Evolutionary conservation across 306 rosid species (phyloP).

Genomic region (Cucurbita ficifolia): DNA sequence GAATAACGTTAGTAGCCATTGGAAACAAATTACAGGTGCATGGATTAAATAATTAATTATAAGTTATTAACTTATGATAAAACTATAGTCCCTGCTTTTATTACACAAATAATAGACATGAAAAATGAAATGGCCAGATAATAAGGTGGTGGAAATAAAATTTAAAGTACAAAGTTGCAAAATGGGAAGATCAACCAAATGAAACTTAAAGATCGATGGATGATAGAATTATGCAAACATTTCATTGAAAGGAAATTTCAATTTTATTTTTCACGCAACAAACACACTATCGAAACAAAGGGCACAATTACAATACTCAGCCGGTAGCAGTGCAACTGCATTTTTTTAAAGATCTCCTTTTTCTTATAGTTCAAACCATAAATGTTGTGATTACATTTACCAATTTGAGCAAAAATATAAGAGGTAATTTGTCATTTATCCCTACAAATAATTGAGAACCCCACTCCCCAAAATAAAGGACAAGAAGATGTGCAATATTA

Average conservation of each 20-base stretch:
- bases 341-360: neutral
- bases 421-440: neutral
- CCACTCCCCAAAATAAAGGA: neutral
- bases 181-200: neutral
- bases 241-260: neutral
- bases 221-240: neutral
- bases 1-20: neutral
- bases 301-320: neutral
- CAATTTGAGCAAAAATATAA: neutral
- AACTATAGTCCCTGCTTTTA: neutral
- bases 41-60: neutral
- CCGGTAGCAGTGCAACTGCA: neutral
- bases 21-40: neutral
- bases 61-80: neutral
- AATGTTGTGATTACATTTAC: neutral
- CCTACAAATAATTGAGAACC: neutral
- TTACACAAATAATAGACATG: neutral
- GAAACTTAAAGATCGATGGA: neutral
- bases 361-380: no score
- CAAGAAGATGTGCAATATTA: neutral
- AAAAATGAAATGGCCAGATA: neutral
- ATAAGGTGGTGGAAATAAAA: neutral
- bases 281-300: neutral
- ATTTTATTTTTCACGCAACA: neutral
- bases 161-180: neutral